These are phyloP conservation scores for Acer saccharum DNA, from an alignment of 345 rosid genomes.

Conservation along the genomic window DNA sequence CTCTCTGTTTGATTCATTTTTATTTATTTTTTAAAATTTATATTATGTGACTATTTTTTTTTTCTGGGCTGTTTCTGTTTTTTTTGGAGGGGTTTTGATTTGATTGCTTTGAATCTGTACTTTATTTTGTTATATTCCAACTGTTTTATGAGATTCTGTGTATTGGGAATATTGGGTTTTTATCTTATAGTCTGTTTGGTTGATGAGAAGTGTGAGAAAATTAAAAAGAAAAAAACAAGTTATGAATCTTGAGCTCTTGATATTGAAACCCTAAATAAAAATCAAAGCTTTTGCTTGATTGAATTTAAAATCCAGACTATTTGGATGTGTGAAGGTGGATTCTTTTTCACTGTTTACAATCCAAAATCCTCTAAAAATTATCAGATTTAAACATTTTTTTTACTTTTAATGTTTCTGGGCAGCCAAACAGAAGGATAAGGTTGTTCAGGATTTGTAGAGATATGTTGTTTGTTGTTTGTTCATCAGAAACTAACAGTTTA, in stretches of 20 bases:
- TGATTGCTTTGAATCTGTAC: slow-evolving; percentile 31
- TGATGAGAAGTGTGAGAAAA: slow-evolving; percentile 25
- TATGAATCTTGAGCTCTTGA: not conserved
- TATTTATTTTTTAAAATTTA: not conserved
- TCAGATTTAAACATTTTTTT: not conserved
- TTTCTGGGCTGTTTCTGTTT: slow-evolving; percentile 21
- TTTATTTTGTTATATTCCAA: slow-evolving; percentile 17
- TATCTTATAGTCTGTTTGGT: slow-evolving; percentile 11
- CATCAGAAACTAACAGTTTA: not conserved
- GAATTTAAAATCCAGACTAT: not conserved
- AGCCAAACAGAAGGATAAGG: not conserved
- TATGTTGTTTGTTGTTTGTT: not conserved
- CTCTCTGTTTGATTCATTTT: slow-evolving; percentile 11
- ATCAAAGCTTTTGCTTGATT: slow-evolving; percentile 4
- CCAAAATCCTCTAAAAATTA: not conserved
- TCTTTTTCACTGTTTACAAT: not conserved
- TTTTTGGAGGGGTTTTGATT: slow-evolving; percentile 15
- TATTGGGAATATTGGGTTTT: slow-evolving; percentile 26
- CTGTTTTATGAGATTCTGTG: slow-evolving; percentile 24
- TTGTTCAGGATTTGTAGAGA: slow-evolving; percentile 6
- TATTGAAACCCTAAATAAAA: slow-evolving; percentile 26
- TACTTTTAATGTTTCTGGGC: not conserved
- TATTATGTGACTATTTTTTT: slow-evolving; percentile 14
- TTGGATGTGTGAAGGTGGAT: not conserved
- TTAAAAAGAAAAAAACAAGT: not conserved